A percentile compares a stretch with the other conserved stretches of the same genome.
phyloP scores from a whole-genome alignment of 2,329 filamentous ascomycete species.

The Atkinsonella texensis region DNA sequence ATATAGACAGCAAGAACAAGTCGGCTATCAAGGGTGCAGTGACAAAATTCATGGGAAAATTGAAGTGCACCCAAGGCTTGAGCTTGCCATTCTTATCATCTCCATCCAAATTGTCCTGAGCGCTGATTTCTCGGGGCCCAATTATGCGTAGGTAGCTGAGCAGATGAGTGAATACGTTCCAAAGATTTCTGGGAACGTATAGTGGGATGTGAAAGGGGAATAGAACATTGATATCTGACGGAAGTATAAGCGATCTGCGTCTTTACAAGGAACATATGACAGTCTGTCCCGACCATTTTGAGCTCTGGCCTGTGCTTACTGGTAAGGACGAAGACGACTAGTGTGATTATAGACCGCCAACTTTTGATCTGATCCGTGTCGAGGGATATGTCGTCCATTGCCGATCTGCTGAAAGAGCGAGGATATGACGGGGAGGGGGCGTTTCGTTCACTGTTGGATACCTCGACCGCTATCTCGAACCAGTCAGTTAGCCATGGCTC shows the following conservation, averaged over 20 bases:
- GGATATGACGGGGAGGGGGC: neutral
- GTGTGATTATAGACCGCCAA: slow-evolving; percentile 59
- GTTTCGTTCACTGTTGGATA: neutral
- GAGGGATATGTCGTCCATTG: slow-evolving; percentile 6
- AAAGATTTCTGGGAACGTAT: slow-evolving; percentile 40
- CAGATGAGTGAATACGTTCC: slow-evolving; percentile 29
- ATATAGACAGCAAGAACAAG: slow-evolving; percentile 57
- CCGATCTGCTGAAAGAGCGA: neutral
- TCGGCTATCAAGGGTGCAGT: slow-evolving; percentile 61
- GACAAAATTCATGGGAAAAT: slow-evolving; percentile 57
- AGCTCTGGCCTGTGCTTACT: slow-evolving; percentile 38
- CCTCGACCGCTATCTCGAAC: neutral
- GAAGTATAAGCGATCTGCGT: neutral
- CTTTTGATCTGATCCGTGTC: slow-evolving; percentile 34
- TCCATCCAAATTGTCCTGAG: slow-evolving; percentile 12
- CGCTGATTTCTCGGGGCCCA: slow-evolving; percentile 22
- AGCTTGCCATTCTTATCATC: slow-evolving; percentile 16
- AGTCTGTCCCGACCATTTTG: neutral
- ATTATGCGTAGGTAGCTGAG: slow-evolving; percentile 36
- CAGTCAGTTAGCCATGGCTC: neutral
- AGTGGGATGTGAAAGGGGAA: slow-evolving; percentile 57
- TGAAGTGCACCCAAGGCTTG: slow-evolving; percentile 34
- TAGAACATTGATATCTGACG: slow-evolving; percentile 49
- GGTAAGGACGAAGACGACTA: slow-evolving; percentile 56
- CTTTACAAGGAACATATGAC: neutral